Conservation (phyloP, 2,329 filamentous ascomycete species). For the Nemania sp. region DNA sequence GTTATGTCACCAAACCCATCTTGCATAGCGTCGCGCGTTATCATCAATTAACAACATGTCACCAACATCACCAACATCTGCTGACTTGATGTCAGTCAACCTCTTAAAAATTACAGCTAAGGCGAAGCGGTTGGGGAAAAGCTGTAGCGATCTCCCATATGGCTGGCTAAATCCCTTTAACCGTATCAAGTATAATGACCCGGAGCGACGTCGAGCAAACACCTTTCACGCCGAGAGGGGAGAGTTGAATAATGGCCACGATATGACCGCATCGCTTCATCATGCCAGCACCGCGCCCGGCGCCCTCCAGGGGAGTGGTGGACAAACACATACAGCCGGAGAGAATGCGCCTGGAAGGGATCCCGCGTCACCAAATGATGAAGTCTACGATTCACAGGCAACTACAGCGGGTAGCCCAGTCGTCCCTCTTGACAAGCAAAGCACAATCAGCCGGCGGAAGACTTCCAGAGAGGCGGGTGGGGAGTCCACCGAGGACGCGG, state of each 20-base stretch:
- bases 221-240: slow-evolving; percentile 34
- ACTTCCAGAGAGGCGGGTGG: slow-evolving; percentile 5
- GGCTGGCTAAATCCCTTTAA: slow-evolving; percentile 39
- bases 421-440: slow-evolving; percentile 11
- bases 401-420: slow-evolving; percentile 32
- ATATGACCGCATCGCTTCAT: slow-evolving; percentile 16
- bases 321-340: slow-evolving; percentile 7
- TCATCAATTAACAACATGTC: slow-evolving; percentile 38
- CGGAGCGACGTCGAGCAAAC: slow-evolving; percentile 27
- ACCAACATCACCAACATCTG: too few relatives aligned
- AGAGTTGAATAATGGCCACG: background rate
- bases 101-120: slow-evolving; percentile 30
- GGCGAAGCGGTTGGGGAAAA: slow-evolving; percentile 35
- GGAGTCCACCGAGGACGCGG: slow-evolving; percentile 36
- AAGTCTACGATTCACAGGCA: slow-evolving; percentile 30
- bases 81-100: too few relatives aligned
- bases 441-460: slow-evolving; percentile 28
- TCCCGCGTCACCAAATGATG: slow-evolving; percentile 16
- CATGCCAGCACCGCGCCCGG: slow-evolving; percentile 35
- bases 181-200: slow-evolving; percentile 32
- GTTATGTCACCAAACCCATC: background rate
- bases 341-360: background rate
- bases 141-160: slow-evolving; percentile 21
- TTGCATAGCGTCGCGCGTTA: slow-evolving; percentile 7
- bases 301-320: slow-evolving; percentile 14